Conservation (phyloP, 1,139 yeast genomes). For the Blastobotrys arbuscula region DNA sequence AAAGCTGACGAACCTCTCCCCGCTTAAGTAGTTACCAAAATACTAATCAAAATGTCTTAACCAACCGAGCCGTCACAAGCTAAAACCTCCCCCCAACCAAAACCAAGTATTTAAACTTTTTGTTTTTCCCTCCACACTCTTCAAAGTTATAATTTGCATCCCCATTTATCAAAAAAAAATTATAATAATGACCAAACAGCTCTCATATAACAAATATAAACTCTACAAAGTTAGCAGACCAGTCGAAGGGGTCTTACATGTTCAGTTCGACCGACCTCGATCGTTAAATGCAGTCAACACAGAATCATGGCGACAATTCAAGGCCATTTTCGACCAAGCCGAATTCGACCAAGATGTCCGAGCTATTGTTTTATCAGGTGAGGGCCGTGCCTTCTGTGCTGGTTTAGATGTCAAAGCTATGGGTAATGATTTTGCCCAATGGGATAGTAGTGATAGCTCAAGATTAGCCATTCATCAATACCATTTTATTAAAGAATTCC, state of each 20-base stretch:
- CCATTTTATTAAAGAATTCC: conserved; percentile 47
- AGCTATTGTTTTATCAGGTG: conserved; percentile 53
- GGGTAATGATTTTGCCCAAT: conserved; percentile 9
- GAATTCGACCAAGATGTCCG: conserved; percentile 45
- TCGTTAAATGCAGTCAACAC: conserved; percentile 54
- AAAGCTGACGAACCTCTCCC: no score
- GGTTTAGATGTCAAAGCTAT: conserved; percentile 52
- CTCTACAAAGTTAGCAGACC: conserved; percentile 22
- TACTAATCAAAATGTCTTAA: no score
- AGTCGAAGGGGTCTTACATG: conserved; percentile 48
- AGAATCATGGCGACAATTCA: conserved; percentile 53
- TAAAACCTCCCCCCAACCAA: no score
- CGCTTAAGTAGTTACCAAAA: no score
- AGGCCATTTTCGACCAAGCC: conserved; percentile 44
- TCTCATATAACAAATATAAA: conserved; percentile 19
- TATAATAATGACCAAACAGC: neutral
- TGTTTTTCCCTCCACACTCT: no score
- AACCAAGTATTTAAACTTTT: no score
- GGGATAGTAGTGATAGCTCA: conserved; percentile 30
- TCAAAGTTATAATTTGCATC: no score
- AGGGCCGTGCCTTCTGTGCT: conserved; percentile 55
- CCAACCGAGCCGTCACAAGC: no score
- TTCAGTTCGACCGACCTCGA: conserved; percentile 60
- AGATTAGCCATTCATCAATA: conserved; percentile 32
- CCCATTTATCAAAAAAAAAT: no score